phyloP scores from a whole-genome alignment of 1,284 basidiomycete genomes.

The Apiotrichum sp. region DNA sequence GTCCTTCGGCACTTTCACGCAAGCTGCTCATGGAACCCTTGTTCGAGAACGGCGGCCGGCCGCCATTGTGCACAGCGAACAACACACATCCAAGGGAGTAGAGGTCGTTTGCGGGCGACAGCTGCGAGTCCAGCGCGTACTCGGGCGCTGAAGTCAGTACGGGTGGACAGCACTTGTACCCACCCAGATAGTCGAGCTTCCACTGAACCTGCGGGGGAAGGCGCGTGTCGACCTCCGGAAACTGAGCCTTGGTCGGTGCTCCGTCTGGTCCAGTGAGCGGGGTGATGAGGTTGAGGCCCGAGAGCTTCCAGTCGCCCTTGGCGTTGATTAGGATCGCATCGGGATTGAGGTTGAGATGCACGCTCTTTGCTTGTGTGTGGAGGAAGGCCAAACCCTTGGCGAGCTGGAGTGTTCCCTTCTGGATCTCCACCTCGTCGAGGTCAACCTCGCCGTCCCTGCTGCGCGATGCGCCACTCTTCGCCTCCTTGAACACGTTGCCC shows the following conservation, averaged over 20 bases:
- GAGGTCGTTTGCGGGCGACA: slow-evolving; percentile 84
- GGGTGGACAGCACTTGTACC: slow-evolving; percentile 17
- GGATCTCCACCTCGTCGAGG: slow-evolving; percentile 61
- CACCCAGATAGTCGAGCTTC: slow-evolving; percentile 91
- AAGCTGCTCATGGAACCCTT: slow-evolving; percentile 74
- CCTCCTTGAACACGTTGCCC: slow-evolving; percentile 50
- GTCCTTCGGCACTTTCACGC: slow-evolving; percentile 68
- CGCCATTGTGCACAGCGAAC: slow-evolving; percentile 82
- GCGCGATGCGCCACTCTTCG: slow-evolving; percentile 53
- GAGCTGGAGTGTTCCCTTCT: slow-evolving; percentile 90
- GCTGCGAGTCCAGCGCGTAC: slow-evolving; percentile 82
- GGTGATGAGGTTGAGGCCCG: slow-evolving; percentile 81
- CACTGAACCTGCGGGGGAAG: slow-evolving; percentile 78
- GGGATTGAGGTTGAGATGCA: slow-evolving; percentile 85
- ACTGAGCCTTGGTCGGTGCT: slow-evolving; percentile 71
- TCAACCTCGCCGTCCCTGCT: slow-evolving; percentile 79
- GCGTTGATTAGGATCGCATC: slow-evolving; percentile 79
- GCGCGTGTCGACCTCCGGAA: slow-evolving; percentile 77
- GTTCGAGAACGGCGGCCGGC: slow-evolving; percentile 79
- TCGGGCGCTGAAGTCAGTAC: slow-evolving; percentile 67
- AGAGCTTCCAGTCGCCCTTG: slow-evolving; percentile 97
- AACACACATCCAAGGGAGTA: slow-evolving; percentile 89
- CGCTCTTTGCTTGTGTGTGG: slow-evolving; percentile 80
- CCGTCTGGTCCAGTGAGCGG: slow-evolving; percentile 67
- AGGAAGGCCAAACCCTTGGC: slow-evolving; percentile 90